These are phyloP conservation scores for Lepidium sativum DNA, from an alignment of 345 rosid genomes.

Conservation along the genomic window DNA sequence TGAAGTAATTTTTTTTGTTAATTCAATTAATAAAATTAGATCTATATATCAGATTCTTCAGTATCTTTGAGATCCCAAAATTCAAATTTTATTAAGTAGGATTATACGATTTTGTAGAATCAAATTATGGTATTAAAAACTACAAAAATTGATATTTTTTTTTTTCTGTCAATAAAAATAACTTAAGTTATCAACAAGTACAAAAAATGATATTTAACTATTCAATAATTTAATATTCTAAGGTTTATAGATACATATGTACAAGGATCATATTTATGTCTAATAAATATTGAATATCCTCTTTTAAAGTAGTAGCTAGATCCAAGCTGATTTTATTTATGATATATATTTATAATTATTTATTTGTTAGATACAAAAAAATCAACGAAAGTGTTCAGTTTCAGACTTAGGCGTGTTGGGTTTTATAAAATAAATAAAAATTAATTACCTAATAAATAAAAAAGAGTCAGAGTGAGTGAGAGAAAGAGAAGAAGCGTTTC, in stretches of 20 bases:
- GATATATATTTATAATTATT: background rate
- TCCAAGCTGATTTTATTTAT: background rate
- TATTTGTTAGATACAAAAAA: background rate
- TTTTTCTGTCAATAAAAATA: no score
- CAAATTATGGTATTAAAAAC: no score
- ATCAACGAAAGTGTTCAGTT: conserved; percentile 23
- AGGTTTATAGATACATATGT: no score
- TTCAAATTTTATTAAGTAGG: no score
- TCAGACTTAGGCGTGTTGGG: conserved; percentile 9
- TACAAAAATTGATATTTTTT: no score
- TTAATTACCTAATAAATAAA: conserved; percentile 9
- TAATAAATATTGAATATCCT: conserved; percentile 1
- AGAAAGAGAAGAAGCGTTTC: conserved; percentile 27
- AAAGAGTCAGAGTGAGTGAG: conserved; percentile 14
- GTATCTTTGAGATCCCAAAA: no score
- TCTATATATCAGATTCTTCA: no score
- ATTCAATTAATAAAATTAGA: no score
- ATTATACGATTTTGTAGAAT: no score
- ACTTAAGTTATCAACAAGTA: no score
- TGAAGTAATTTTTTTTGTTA: background rate
- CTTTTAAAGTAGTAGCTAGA: conserved; percentile 3
- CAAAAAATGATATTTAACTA: no score
- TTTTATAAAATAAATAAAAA: background rate
- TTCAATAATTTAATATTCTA: no score
- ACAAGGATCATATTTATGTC: background rate